Percentiles rank a stretch among this genome's conserved stretches.
Conservation (phyloP, 2,329 filamentous ascomycete species). For the Orbilia brochopaga region DNA sequence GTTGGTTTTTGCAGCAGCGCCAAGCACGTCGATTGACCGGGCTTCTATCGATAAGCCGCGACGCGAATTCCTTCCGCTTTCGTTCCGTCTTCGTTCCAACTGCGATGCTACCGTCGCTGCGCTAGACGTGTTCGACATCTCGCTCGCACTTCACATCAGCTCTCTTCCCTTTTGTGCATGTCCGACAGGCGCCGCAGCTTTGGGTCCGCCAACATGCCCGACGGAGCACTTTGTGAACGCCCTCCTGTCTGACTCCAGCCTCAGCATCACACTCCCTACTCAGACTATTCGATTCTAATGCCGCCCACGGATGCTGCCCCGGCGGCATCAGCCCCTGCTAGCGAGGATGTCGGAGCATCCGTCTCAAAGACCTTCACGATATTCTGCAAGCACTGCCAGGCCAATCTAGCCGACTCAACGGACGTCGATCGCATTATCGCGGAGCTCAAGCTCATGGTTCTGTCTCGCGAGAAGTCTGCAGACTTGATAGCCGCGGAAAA, state of each 20-base stretch:
- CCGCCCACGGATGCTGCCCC: background rate
- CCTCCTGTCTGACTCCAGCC: background rate
- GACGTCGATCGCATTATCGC: constrained; percentile 11
- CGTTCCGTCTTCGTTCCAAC: background rate
- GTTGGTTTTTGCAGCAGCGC: constrained; percentile 6
- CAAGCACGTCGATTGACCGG: constrained; percentile 6
- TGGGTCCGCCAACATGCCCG: too few species aligned
- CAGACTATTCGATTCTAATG: background rate
- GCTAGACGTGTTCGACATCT: too few species aligned
- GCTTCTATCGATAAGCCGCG: background rate
- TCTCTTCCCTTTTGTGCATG: too few species aligned
- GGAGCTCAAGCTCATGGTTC: background rate
- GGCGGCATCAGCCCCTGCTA: background rate
- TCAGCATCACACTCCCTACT: background rate
- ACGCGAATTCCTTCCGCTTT: background rate
- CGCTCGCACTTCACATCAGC: too few species aligned
- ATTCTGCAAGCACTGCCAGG: constrained; percentile 15
- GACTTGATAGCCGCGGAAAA: background rate
- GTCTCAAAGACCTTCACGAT: constrained; percentile 8
- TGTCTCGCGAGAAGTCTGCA: background rate
- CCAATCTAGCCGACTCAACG: constrained; percentile 9
- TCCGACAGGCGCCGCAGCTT: too few species aligned
- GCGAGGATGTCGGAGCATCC: background rate
- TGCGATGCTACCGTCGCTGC: background rate
- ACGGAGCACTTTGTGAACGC: background rate